Evolutionary conservation across 2,329 filamentous ascomycete genomes (phyloP).

Genomic region (Ceratocystis cubensis): DNA sequence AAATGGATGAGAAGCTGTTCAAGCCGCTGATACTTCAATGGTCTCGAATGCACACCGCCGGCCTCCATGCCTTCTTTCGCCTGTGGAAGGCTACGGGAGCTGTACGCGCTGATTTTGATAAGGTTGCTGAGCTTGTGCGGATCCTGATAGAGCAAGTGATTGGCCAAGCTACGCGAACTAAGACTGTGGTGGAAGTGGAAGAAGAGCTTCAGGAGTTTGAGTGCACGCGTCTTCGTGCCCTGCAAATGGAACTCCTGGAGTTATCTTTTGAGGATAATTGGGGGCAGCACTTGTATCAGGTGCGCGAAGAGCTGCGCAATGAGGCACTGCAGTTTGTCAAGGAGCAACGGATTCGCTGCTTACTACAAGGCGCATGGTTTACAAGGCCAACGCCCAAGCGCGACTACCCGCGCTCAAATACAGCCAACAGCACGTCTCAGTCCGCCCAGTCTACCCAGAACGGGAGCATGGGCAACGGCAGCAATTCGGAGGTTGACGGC

Average conservation of each 20-base stretch:
- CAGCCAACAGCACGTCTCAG: slow-evolving; percentile 27
- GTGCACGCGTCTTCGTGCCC: slow-evolving; percentile 59
- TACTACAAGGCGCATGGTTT: slow-evolving; percentile 88
- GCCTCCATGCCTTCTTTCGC: slow-evolving; percentile 75
- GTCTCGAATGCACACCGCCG: slow-evolving; percentile 77
- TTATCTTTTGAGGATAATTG: slow-evolving; percentile 88
- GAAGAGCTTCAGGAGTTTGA: slow-evolving; percentile 81
- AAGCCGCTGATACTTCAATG: slow-evolving; percentile 81
- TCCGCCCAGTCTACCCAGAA: neutral
- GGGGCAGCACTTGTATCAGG: slow-evolving; percentile 77
- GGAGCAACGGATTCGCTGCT: slow-evolving; percentile 83
- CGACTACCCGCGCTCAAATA: slow-evolving; percentile 34
- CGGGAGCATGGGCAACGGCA: slow-evolving; percentile 20
- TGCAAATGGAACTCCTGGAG: slow-evolving; percentile 89
- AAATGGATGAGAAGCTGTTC: slow-evolving; percentile 77
- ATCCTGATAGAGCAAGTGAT: slow-evolving; percentile 85
- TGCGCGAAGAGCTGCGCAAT: slow-evolving; percentile 80
- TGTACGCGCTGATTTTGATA: slow-evolving; percentile 75
- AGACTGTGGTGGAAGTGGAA: slow-evolving; percentile 76
- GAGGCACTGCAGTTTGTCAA: slow-evolving; percentile 94
- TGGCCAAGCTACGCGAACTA: slow-evolving; percentile 66
- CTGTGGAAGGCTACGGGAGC: slow-evolving; percentile 88
- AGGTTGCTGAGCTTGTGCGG: slow-evolving; percentile 79
- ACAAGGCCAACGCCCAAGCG: slow-evolving; percentile 35
- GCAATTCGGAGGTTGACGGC: neutral